phyloP scores from a whole-genome alignment of 2,329 filamentous ascomycete species.

The Aspergillus pseudoviridinutans region DNA sequence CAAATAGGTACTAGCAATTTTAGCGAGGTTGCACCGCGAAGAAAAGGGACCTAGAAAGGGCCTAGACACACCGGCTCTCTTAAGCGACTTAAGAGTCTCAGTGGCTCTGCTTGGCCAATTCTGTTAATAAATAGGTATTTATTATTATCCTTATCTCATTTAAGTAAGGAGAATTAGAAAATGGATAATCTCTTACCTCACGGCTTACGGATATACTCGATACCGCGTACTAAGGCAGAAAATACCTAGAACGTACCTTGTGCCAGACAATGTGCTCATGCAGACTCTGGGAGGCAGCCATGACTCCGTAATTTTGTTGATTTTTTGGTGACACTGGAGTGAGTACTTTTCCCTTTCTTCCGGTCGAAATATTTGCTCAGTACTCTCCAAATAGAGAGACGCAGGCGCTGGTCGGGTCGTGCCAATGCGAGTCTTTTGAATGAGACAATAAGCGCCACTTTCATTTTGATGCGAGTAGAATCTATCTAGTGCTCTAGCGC shows the following conservation, averaged over 20 bases:
- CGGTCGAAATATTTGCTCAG: not conserved
- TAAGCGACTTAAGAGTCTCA: not conserved
- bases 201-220: not conserved
- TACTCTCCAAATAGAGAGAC: no score
- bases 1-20: not conserved
- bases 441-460: not conserved
- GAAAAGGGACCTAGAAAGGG: not conserved
- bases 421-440: not conserved
- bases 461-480: not conserved
- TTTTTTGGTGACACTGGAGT: not conserved
- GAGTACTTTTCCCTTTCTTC: not conserved
- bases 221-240: not conserved
- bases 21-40: not conserved
- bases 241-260: not conserved
- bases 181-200: not conserved
- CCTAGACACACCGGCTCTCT: not conserved
- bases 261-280: no score
- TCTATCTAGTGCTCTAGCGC: not conserved
- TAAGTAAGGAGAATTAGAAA: not conserved
- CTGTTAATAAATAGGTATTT: no score
- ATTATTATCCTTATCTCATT: no score
- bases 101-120: no score
- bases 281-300: not conserved
- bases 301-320: not conserved
- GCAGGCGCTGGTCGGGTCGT: not conserved